Evolutionary conservation across 495 filamentous ascomycete species (phyloP), one percentile per base, ranked within the genome.

Genomic region (Talaromyces liani): DNA sequence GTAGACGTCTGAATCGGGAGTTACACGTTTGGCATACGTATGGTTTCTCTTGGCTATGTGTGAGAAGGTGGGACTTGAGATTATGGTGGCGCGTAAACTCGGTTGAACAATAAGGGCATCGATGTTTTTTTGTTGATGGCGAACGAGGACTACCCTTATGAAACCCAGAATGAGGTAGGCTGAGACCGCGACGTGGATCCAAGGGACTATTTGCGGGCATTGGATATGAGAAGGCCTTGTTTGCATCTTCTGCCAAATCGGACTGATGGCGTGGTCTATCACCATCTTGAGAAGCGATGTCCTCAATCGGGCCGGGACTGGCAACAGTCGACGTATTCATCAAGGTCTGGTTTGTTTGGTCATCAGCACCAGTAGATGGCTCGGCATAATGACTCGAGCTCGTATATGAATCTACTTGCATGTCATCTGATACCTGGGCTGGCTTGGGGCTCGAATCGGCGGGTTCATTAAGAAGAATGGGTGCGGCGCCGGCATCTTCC

Each of bases 51-150:
- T 99, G 94, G 67, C 93, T 97, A 71, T 99, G 94, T 0, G 94
- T 99, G 63, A 99, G 84, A 36, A 99, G 84, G 78, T 99, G 94
- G 65, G 91, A 96, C 74, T 99, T 99, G n/a, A 99, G 84, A 66
- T 99, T 99, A 71, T 99, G 94, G 71, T 98, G 95, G 9, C 94
- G 84, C 9, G 94, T 99, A 68, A 99, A 99, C 68, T 95, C 93
- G 7, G 95, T 97, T 4, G 91, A 82, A 79, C 94, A 99, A 73
- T 96, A 96, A 2, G 89, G 92, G 69, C 94, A 99, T 65, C 93
- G 95, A 76, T 99, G 93, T 67, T 94, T 94, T 74, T 95, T 96
- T 24, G 84, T 81, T 7, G 89, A 88, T 6, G 87, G 84, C n/a
- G 92, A 86, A 71, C 86, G 82, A 63, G 84, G 80, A 65, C 84